phyloP scores from a whole-genome alignment of 805 yeast species.

The Saturnispora besseyi region DNA sequence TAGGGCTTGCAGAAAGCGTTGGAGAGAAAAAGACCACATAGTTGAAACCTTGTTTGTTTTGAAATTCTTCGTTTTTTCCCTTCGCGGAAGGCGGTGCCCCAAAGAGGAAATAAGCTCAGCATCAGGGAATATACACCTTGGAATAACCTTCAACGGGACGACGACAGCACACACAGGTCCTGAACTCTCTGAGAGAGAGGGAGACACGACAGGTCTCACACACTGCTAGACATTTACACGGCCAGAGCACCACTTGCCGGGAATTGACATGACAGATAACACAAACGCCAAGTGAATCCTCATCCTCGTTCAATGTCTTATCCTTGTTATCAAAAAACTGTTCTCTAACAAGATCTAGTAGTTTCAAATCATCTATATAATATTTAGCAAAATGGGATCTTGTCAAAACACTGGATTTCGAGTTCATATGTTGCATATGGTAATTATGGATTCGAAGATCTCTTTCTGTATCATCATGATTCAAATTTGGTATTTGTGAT shows the following conservation, averaged over 20 bases:
- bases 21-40: background rate
- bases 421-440: slow-evolving; percentile 18
- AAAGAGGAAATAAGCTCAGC: background rate
- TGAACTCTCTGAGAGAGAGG: slow-evolving; percentile 61
- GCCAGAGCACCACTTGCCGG: slow-evolving; percentile 82
- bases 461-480: slow-evolving; percentile 19
- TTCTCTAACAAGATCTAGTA: slow-evolving; percentile 22
- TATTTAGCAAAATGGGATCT: slow-evolving; percentile 22
- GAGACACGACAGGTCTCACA: slow-evolving; percentile 78
- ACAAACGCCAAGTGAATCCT: slow-evolving; percentile 41
- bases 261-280: slow-evolving; percentile 73
- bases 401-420: slow-evolving; percentile 14
- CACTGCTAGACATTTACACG: slow-evolving; percentile 81
- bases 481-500: background rate
- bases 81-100: background rate
- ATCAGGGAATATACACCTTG: slow-evolving; percentile 47
- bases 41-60: slow-evolving; percentile 1
- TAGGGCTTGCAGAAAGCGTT: background rate
- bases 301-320: slow-evolving; percentile 13
- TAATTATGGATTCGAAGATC: slow-evolving; percentile 23
- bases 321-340: background rate
- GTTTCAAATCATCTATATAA: slow-evolving; percentile 19
- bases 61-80: background rate
- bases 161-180: slow-evolving; percentile 81
- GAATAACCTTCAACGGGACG: slow-evolving; percentile 60